Percentiles rank a stretch among this genome's conserved stretches.
phyloP scores from a whole-genome alignment of 2,329 filamentous ascomycete species.

The Ophiostoma australiae region DNA sequence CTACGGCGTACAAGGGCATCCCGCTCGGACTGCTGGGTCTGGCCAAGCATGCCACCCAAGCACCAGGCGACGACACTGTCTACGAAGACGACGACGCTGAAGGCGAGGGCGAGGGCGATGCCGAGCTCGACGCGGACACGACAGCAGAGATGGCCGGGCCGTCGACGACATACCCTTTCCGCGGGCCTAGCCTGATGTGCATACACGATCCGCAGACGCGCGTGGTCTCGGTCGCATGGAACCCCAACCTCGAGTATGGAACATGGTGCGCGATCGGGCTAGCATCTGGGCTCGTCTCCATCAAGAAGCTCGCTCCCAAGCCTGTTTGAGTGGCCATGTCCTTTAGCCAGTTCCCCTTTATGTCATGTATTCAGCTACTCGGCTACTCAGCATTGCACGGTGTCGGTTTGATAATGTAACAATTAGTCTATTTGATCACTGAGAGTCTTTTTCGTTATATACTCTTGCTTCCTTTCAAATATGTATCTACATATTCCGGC shows the following conservation, averaged over 20 bases:
- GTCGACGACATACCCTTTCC: not conserved
- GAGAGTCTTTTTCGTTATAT: not conserved
- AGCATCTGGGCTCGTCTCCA: constrained; percentile 60
- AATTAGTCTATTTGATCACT: not conserved
- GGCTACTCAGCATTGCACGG: not conserved
- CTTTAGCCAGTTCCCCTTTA: not conserved
- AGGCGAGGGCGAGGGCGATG: constrained; percentile 19
- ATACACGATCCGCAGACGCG: constrained; percentile 60
- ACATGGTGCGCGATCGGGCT: constrained; percentile 63
- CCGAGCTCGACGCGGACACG: not conserved
- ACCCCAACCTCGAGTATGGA: constrained; percentile 60
- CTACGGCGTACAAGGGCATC: not conserved
- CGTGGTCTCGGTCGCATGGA: constrained; percentile 61
- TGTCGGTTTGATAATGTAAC: not conserved
- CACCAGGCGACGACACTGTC: constrained; percentile 31
- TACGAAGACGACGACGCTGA: constrained; percentile 29
- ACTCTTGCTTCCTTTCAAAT: not conserved
- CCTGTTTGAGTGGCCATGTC: not conserved
- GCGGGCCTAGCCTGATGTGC: constrained; percentile 18
- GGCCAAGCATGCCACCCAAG: constrained; percentile 18
- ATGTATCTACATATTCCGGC: constrained; percentile 52
- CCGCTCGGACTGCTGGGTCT: not conserved
- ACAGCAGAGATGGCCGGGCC: not conserved
- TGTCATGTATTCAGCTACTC: not conserved
- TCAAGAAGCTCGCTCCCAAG: constrained; percentile 54